These are phyloP conservation scores for Noccaea caerulescens DNA, from an alignment of 345 rosid genomes.

Conservation along the genomic window DNA sequence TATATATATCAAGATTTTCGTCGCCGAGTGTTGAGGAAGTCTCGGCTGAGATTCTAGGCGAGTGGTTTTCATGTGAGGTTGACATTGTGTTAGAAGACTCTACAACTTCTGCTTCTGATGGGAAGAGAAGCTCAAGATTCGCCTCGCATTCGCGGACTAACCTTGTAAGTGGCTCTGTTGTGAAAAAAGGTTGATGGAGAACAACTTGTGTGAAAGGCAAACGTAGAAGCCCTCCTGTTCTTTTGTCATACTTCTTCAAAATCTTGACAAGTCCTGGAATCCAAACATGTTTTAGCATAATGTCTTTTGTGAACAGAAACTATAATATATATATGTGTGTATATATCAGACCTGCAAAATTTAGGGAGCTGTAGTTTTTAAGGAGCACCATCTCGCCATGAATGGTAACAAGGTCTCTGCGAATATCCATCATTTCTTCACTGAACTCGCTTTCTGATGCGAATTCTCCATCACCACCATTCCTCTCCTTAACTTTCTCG, in stretches of 20 bases:
- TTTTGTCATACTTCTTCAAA: conserved; percentile 86
- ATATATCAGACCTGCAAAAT: conserved; percentile 70
- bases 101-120: conserved; percentile 81
- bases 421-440: conserved; percentile 94
- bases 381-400: conserved; percentile 98
- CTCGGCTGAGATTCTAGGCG: conserved; percentile 46
- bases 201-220: conserved; percentile 82
- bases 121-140: conserved; percentile 90
- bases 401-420: conserved; percentile 81
- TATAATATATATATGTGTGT: neutral
- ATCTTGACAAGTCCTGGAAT: conserved; percentile 76
- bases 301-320: neutral
- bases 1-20: conserved; percentile 69
- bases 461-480: conserved; percentile 54
- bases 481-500: conserved; percentile 60
- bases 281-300: conserved; percentile 24
- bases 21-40: conserved; percentile 59
- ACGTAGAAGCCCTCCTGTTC: conserved; percentile 80
- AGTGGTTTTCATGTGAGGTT: conserved; percentile 18
- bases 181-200: conserved; percentile 82
- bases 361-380: conserved; percentile 86
- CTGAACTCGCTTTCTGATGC: conserved; percentile 73
- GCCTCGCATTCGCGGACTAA: conserved; percentile 86
- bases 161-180: conserved; percentile 79
- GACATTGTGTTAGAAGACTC: conserved; percentile 49